These are phyloP conservation scores for Chamaecrista fasciculata DNA, from an alignment of 306 rosid genomes.

Conservation along the genomic window DNA sequence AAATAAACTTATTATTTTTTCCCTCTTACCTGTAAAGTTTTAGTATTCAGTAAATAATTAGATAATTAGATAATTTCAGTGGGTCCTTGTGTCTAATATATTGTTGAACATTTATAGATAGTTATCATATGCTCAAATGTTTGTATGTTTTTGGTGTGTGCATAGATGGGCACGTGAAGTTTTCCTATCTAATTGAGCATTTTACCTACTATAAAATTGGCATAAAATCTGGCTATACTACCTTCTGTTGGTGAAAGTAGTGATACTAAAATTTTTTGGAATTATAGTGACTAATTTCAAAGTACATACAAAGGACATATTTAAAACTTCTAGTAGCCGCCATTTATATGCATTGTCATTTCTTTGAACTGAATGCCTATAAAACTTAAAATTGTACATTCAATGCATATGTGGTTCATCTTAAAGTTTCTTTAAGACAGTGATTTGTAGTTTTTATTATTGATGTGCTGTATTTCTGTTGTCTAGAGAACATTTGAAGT, in stretches of 20 bases:
- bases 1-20: neutral
- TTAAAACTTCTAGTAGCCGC: no score
- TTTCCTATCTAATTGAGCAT: neutral
- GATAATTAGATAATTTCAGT: neutral
- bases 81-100: neutral
- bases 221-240: neutral
- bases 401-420: neutral
- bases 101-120: neutral
- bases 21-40: neutral
- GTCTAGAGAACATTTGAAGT: neutral
- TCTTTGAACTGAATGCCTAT: neutral
- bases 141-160: neutral
- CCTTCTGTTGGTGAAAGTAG: neutral
- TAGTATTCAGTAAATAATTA: neutral
- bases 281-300: neutral
- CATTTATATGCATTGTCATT: neutral
- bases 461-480: neutral
- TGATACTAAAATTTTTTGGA: neutral
- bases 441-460: neutral
- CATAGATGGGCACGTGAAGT: neutral
- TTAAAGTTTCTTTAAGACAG: neutral
- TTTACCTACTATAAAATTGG: neutral
- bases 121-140: neutral
- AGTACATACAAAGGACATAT: neutral
- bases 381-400: neutral